Conservation (phyloP, 768 basidiomycete species). For the Tremella mesenterica region DNA sequence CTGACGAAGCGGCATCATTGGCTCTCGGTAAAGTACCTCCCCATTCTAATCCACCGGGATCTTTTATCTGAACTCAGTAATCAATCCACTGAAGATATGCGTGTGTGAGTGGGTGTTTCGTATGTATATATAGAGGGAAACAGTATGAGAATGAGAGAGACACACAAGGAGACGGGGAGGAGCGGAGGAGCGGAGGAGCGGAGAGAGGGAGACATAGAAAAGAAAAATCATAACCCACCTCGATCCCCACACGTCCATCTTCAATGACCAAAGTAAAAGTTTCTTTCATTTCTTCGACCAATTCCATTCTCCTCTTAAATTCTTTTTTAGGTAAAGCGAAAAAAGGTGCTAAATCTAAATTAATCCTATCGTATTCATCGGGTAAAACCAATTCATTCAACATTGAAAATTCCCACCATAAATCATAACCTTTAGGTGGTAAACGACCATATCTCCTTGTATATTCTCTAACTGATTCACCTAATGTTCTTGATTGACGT, state of each 20-base stretch:
- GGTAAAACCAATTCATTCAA: constrained; percentile 35
- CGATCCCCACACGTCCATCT: constrained; percentile 31
- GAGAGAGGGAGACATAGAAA: too few relatives aligned
- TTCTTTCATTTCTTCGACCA: constrained; percentile 43
- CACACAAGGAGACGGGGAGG: too few relatives aligned
- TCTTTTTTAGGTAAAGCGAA: constrained; percentile 40
- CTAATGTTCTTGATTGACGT: constrained; percentile 42
- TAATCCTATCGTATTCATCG: constrained; percentile 44
- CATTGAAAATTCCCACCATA: constrained; percentile 43
- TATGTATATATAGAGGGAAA: too few relatives aligned
- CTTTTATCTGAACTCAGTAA: constrained; percentile 31
- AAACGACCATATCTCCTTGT: constrained; percentile 41
- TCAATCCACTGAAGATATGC: too few relatives aligned
- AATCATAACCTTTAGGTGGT: constrained; percentile 47
- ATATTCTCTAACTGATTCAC: constrained; percentile 45
- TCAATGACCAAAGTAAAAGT: constrained; percentile 37
- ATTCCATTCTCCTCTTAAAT: constrained; percentile 39
- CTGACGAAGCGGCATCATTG: constrained; percentile 27
- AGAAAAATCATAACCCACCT: constrained; percentile 34
- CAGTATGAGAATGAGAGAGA: background rate
- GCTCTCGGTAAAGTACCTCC: constrained; percentile 39
- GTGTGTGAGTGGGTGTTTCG: too few relatives aligned
- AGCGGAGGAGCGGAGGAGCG: too few relatives aligned
- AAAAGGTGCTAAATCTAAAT: constrained; percentile 43
- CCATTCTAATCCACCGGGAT: constrained; percentile 38